phyloP scores from a whole-genome alignment of 2,329 filamentous ascomycete species.

The Nigrospora oryzae region DNA sequence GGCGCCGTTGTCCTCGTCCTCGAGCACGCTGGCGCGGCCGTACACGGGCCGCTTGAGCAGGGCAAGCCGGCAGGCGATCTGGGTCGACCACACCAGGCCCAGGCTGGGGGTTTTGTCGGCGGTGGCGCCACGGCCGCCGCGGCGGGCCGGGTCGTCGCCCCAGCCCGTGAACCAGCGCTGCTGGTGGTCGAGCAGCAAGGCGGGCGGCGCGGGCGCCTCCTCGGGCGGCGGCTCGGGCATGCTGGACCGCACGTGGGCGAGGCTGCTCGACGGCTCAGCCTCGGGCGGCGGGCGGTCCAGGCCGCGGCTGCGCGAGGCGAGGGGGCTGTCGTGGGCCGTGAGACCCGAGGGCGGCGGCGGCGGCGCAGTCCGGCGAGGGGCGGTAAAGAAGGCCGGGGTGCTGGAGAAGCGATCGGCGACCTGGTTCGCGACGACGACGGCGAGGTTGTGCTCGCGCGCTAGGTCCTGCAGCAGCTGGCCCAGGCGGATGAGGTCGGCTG shows the following conservation, averaged over 20 bases:
- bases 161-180: conserved; percentile 94
- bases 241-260: conserved; percentile 24
- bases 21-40: conserved; percentile 23
- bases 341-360: not conserved
- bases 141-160: conserved; percentile 56
- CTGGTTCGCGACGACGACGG: conserved; percentile 90
- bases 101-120: conserved; percentile 75
- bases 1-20: conserved; percentile 19
- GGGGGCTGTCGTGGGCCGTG: conserved; percentile 36
- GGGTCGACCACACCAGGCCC: conserved; percentile 84
- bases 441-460: conserved; percentile 65
- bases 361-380: conserved; percentile 6
- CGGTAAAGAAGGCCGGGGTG: conserved; percentile 2
- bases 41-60: conserved; percentile 63
- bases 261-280: conserved; percentile 29
- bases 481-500: conserved; percentile 67
- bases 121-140: too few relatives aligned
- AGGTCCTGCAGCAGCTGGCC: conserved; percentile 69
- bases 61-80: conserved; percentile 75
- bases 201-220: conserved; percentile 29
- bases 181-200: conserved; percentile 76
- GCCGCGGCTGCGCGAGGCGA: conserved; percentile 35
- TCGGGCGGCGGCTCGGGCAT: conserved; percentile 21
- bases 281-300: conserved; percentile 18
- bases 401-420: conserved; percentile 74